phyloP scores from a whole-genome alignment of 768 basidiomycete species.

The Lactifluus subvellereus region DNA sequence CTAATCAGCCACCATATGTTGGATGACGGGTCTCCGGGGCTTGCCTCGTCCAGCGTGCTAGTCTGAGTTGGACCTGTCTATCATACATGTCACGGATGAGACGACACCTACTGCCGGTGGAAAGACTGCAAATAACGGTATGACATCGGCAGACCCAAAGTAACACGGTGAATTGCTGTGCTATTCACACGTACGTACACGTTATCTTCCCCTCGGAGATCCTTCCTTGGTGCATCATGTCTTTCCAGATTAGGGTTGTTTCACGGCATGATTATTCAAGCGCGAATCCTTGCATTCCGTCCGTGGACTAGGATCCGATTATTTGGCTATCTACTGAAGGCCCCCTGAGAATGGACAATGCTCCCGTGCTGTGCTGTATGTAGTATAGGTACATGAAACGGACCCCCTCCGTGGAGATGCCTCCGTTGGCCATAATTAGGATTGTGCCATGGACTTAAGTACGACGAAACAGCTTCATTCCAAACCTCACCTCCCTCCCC shows the following conservation, averaged over 20 bases:
- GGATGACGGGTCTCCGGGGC: background rate
- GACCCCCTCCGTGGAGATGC: background rate
- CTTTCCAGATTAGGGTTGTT: conserved; percentile 2
- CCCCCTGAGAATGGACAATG: conserved; percentile 1
- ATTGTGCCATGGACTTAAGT: too few relatives aligned
- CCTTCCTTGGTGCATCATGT: background rate
- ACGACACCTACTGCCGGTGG: background rate
- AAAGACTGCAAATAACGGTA: background rate
- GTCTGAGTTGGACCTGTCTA: background rate
- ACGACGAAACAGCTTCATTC: background rate
- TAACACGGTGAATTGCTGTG: background rate
- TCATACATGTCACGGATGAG: background rate
- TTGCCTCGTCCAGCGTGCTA: background rate
- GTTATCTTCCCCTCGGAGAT: conserved; percentile 1
- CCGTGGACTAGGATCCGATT: conserved; percentile 8
- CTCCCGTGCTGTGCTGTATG: conserved; percentile 6
- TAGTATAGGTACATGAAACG: background rate
- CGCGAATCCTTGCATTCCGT: conserved; percentile 2
- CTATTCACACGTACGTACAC: conserved; percentile 11
- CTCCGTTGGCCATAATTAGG: conserved; percentile 19
- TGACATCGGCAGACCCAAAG: background rate
- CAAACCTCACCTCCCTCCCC: background rate
- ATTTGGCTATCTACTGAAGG: conserved; percentile 2
- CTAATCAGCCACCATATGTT: background rate
- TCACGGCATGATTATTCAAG: conserved; percentile 2